Evolutionary conservation across 306 rosid species (phyloP).

Genomic region (Canavalia ensiformis): DNA sequence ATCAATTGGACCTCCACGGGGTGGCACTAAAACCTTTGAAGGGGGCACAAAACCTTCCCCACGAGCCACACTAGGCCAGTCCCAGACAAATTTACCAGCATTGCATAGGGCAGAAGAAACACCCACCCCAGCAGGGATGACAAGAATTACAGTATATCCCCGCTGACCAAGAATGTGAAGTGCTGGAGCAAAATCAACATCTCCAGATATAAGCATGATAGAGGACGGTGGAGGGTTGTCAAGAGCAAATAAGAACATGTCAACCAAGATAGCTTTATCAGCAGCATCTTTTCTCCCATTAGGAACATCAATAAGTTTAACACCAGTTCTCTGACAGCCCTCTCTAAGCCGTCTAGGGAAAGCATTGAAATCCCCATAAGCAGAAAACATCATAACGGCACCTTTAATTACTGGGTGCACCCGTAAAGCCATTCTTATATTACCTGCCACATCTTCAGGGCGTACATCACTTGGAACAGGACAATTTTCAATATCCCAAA

Average conservation of each 20-base stretch:
- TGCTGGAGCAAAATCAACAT: constrained; percentile 94
- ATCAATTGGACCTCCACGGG: constrained; percentile 65
- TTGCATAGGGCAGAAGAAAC: constrained; percentile 95
- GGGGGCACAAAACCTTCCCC: constrained; percentile 92
- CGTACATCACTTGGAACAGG: constrained; percentile 96
- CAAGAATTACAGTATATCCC: constrained; percentile 90
- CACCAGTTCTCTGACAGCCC: constrained; percentile 99
- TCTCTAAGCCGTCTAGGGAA: constrained; percentile 92
- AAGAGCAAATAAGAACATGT: constrained; percentile 98
- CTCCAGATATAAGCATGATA: constrained; percentile 94
- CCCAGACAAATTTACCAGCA: constrained; percentile 99
- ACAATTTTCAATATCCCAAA: constrained; percentile 98
- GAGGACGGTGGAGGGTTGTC: constrained; percentile 98
- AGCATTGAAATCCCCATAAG: constrained; percentile 93
- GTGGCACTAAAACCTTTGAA: constrained; percentile 62
- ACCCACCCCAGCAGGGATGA: constrained; percentile 87
- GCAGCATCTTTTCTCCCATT: constrained; percentile 99
- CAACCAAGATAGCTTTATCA: constrained; percentile 96
- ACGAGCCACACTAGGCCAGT: constrained; percentile 94
- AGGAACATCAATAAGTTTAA: constrained; percentile 92
- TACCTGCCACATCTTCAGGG: constrained; percentile 93
- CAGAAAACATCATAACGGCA: constrained; percentile 85
- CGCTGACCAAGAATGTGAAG: constrained; percentile 98
- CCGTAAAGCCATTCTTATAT: constrained; percentile 93
- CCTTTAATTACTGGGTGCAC: constrained; percentile 92